A percentile compares a stretch with the other conserved stretches of the same genome.
Evolutionary conservation across 2,329 filamentous ascomycete genomes (phyloP).

Genomic region (Tolypocladium album): DNA sequence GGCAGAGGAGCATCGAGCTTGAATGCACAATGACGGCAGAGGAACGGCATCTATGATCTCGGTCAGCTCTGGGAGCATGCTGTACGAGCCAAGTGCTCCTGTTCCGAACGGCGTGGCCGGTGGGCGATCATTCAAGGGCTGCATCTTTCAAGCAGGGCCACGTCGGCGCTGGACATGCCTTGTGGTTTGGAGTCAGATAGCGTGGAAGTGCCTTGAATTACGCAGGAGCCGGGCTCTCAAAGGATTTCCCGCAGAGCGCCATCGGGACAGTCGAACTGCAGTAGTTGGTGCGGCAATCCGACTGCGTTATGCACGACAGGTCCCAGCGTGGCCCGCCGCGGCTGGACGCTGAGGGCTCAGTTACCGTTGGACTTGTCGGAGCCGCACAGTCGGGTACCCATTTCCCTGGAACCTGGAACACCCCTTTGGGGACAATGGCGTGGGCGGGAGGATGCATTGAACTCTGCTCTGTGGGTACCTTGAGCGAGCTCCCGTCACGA

Average conservation of each 20-base stretch:
- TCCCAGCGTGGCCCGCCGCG: neutral
- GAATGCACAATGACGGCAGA: neutral
- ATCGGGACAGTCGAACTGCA: neutral
- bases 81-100: neutral
- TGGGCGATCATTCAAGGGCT: conserved; percentile 1
- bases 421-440: neutral
- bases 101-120: neutral
- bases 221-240: too few relatives aligned
- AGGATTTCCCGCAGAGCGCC: neutral
- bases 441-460: neutral
- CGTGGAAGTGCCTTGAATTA: neutral
- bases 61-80: neutral
- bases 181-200: neutral
- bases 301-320: neutral
- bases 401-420: neutral
- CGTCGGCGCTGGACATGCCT: neutral
- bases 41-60: neutral
- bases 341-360: neutral
- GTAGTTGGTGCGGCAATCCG: neutral
- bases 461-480: neutral
- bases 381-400: neutral
- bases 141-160: neutral
- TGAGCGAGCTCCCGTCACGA: neutral
- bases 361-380: neutral
- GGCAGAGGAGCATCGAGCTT: neutral